These are phyloP conservation scores for Penicillium goetzii DNA, from an alignment of 495 filamentous ascomycete species.

Conservation along the genomic window DNA sequence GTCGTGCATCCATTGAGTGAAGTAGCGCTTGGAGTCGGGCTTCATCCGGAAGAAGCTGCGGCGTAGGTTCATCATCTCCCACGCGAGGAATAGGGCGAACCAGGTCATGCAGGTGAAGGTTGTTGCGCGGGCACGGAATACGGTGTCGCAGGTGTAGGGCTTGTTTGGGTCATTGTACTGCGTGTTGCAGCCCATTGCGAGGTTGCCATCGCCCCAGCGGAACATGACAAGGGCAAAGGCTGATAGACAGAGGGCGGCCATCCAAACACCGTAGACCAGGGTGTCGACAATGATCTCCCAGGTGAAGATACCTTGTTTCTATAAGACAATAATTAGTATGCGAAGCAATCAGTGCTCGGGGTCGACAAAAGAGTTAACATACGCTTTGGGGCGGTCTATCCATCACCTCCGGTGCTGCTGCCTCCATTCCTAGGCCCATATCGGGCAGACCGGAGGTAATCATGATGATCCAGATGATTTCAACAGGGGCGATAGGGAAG, in stretches of 20 bases:
- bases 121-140: conserved; percentile 73
- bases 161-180: conserved; percentile 41
- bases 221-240: conserved; percentile 69
- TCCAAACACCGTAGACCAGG: conserved; percentile 71
- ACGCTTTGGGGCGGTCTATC: conserved; percentile 64
- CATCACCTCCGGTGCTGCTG: conserved; percentile 69
- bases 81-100: conserved; percentile 74
- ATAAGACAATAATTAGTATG: conserved; percentile 32
- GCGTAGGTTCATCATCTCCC: conserved; percentile 73
- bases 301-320: conserved; percentile 72
- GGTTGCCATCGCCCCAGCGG: conserved; percentile 66
- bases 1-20: conserved; percentile 61
- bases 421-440: conserved; percentile 75
- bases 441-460: conserved; percentile 73
- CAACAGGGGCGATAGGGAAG: conserved; percentile 72
- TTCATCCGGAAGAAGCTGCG: conserved; percentile 71
- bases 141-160: conserved; percentile 58
- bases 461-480: conserved; percentile 82
- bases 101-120: conserved; percentile 74
- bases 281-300: conserved; percentile 69
- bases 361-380: conserved; percentile 18
- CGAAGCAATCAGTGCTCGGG: background rate
- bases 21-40: conserved; percentile 53
- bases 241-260: conserved; percentile 66
- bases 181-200: conserved; percentile 67